Percentiles rank a stretch among this genome's conserved stretches.
Conservation (phyloP, 768 basidiomycete species). For the Boletus sp. region DNA sequence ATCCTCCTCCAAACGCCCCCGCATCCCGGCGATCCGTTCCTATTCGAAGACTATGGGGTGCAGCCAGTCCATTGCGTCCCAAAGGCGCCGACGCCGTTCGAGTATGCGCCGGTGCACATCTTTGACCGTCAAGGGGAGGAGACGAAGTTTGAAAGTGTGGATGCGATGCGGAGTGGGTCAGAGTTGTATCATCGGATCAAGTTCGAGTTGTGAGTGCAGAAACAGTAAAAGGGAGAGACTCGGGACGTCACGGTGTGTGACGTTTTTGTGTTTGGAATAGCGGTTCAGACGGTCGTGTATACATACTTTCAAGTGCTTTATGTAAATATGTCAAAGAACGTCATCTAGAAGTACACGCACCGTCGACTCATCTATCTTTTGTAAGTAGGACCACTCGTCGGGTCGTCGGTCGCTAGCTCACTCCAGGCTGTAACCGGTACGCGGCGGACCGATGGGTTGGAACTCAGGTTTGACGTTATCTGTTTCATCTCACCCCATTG, state of each 20-base stretch:
- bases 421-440: neutral
- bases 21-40: slow-evolving; percentile 38
- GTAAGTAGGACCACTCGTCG: neutral
- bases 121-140: slow-evolving; percentile 37
- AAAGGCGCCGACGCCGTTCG: slow-evolving; percentile 35
- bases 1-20: slow-evolving; percentile 45
- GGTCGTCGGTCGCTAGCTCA: too few species aligned
- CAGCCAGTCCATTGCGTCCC: slow-evolving; percentile 40
- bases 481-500: neutral
- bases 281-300: too few species aligned
- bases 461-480: neutral
- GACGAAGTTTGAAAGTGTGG: slow-evolving; percentile 28
- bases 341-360: too few species aligned
- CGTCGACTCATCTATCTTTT: too few species aligned
- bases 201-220: slow-evolving; percentile 21
- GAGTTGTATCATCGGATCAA: slow-evolving; percentile 42
- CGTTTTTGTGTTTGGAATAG: neutral
- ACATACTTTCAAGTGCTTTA: neutral
- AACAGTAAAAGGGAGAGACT: neutral
- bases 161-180: slow-evolving; percentile 40
- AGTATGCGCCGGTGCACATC: slow-evolving; percentile 35
- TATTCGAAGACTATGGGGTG: slow-evolving; percentile 55
- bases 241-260: neutral
- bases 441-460: neutral
- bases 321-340: neutral